phyloP scores from a whole-genome alignment of 495 filamentous ascomycete species.

The Symbiotaphrina buchneri region DNA sequence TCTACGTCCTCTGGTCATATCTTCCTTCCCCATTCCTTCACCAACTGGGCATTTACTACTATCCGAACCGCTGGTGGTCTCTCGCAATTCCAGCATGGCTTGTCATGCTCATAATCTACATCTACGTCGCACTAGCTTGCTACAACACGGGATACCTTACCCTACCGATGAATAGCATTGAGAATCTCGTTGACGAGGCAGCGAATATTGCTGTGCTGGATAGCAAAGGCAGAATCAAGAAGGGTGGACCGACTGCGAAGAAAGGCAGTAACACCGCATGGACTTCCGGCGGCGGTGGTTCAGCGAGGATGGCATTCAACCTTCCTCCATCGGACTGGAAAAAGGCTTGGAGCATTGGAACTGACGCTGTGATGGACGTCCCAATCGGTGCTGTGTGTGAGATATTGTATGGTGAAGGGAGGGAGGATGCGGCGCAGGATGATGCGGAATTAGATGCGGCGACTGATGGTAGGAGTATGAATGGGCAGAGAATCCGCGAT shows the following conservation, averaged over 20 bases:
- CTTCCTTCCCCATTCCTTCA: slow-evolving; percentile 81
- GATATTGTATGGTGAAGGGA: slow-evolving; percentile 44
- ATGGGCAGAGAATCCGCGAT: no score
- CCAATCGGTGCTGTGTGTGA: slow-evolving; percentile 95
- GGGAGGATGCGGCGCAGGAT: slow-evolving; percentile 15
- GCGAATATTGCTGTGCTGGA: slow-evolving; percentile 72
- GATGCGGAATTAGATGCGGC: not conserved
- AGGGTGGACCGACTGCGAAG: slow-evolving; percentile 22
- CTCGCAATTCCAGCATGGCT: slow-evolving; percentile 77
- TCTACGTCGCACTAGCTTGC: slow-evolving; percentile 77
- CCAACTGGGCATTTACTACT: slow-evolving; percentile 87
- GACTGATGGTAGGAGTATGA: not conserved
- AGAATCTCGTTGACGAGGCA: slow-evolving; percentile 82
- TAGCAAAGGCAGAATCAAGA: slow-evolving; percentile 27
- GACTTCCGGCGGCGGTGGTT: slow-evolving; percentile 4
- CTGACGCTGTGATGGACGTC: slow-evolving; percentile 95
- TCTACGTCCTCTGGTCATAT: slow-evolving; percentile 89
- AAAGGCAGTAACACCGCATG: slow-evolving; percentile 15
- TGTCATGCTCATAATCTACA: slow-evolving; percentile 74
- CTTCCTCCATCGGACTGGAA: slow-evolving; percentile 36
- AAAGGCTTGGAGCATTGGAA: slow-evolving; percentile 70
- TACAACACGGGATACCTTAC: slow-evolving; percentile 87
- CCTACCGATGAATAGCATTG: slow-evolving; percentile 52
- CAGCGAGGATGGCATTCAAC: slow-evolving; percentile 8
- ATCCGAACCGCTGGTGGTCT: slow-evolving; percentile 93